These are phyloP conservation scores for Chlorella sp. DNA, from an alignment of 139 green algal genomes.

Conservation along the genomic window DNA sequence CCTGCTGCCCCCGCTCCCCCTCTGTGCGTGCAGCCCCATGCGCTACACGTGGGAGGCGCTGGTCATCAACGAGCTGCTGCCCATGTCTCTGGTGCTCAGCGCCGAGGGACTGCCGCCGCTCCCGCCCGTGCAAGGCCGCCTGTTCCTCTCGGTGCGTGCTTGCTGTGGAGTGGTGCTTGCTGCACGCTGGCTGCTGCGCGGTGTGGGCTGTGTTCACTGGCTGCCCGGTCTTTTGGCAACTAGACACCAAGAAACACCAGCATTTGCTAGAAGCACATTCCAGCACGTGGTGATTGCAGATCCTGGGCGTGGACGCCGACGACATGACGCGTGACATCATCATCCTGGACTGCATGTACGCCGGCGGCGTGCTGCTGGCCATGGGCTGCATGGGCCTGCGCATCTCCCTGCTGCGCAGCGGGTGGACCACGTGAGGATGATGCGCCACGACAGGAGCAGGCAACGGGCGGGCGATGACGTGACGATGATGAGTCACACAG, in stretches of 20 bases:
- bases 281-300: too few species aligned
- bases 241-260: too few species aligned
- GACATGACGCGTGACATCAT: constrained; percentile 19
- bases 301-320: constrained; percentile 14
- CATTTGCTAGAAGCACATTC: too few species aligned
- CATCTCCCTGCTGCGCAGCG: background rate
- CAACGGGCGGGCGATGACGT: too few species aligned
- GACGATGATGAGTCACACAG: too few species aligned
- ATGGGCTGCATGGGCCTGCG: background rate
- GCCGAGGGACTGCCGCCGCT: constrained; percentile 17
- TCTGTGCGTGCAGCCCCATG: too few species aligned
- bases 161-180: too few species aligned
- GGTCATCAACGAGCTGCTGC: constrained; percentile 56
- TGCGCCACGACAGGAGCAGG: too few species aligned
- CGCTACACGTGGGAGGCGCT: constrained; percentile 46
- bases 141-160: constrained; percentile 22
- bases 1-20: too few species aligned
- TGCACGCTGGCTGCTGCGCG: too few species aligned
- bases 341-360: constrained; percentile 22
- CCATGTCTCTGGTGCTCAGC: constrained; percentile 18
- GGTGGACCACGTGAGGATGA: constrained; percentile 3
- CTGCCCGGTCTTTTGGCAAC: too few species aligned
- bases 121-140: constrained; percentile 9
- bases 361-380: background rate
- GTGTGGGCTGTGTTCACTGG: too few species aligned